phyloP scores from a whole-genome alignment of 306 rosid genomes.

The Carpinus viminea region DNA sequence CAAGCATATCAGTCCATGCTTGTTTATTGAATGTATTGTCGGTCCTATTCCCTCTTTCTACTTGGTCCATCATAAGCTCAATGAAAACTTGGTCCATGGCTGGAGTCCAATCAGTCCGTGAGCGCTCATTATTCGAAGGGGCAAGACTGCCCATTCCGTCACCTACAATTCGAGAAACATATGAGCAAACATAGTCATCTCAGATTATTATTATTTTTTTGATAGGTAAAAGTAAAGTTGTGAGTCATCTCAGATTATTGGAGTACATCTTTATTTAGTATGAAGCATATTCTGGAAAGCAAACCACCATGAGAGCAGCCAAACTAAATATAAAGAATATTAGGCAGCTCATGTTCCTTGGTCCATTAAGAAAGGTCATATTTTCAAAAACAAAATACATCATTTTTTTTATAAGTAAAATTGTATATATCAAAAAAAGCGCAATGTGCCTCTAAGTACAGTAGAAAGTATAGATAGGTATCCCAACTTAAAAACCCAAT shows the following conservation, averaged over 20 bases:
- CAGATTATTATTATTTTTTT: background rate
- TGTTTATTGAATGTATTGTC: slow-evolving; percentile 53
- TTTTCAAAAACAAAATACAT: background rate
- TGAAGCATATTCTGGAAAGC: background rate
- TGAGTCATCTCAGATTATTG: background rate
- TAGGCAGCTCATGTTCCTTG: background rate
- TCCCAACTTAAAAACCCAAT: too few species aligned
- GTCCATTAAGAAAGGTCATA: background rate
- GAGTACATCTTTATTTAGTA: background rate
- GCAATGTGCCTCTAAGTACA: too few species aligned
- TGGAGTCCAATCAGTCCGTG: slow-evolving; percentile 60
- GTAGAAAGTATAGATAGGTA: too few species aligned
- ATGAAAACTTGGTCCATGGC: slow-evolving; percentile 70
- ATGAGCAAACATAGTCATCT: background rate
- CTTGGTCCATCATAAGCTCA: slow-evolving; percentile 73
- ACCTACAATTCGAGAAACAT: slow-evolving; percentile 39
- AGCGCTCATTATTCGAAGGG: slow-evolving; percentile 49
- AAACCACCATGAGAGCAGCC: background rate
- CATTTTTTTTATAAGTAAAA: background rate
- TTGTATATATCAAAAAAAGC: too few species aligned
- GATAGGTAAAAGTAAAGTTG: too few species aligned
- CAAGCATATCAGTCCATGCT: slow-evolving; percentile 76
- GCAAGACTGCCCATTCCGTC: slow-evolving; percentile 43
- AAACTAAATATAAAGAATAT: background rate
- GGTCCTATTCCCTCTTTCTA: slow-evolving; percentile 56